A percentile compares a stretch with the other conserved stretches of the same genome.
Conservation (phyloP, 1,284 basidiomycete species). For the Mycosarcoma maydis region DNA sequence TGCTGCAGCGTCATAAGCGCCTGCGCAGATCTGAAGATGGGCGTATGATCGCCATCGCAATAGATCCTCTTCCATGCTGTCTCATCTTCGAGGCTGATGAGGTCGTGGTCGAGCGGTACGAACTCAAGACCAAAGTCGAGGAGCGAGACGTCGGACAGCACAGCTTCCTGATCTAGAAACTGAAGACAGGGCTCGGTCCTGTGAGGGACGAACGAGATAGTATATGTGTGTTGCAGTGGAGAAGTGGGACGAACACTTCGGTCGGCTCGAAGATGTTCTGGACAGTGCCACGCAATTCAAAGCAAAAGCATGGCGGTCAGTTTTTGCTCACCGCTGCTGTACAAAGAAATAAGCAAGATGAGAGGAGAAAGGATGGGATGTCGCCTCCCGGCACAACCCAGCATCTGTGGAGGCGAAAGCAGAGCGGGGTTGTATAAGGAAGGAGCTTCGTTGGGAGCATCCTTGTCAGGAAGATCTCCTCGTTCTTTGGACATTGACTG, state of each 20-base stretch:
- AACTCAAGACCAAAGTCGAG: slow-evolving; percentile 87
- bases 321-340: not conserved
- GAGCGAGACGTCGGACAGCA: slow-evolving; percentile 44
- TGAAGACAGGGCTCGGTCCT: slow-evolving; percentile 78
- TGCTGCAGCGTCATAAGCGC: slow-evolving; percentile 86
- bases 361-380: slow-evolving; percentile 10
- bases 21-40: slow-evolving; percentile 86
- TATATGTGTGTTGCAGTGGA: slow-evolving; percentile 78
- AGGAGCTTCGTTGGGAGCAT: slow-evolving; percentile 53
- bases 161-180: slow-evolving; percentile 43
- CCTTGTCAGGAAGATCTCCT: slow-evolving; percentile 54
- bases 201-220: slow-evolving; percentile 87
- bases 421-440: slow-evolving; percentile 49
- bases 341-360: not conserved
- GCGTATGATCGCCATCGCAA: slow-evolving; percentile 91
- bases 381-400: slow-evolving; percentile 54
- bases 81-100: slow-evolving; percentile 62
- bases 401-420: slow-evolving; percentile 40
- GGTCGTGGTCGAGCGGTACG: slow-evolving; percentile 87
- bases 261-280: slow-evolving; percentile 79
- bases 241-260: slow-evolving; percentile 44
- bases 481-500: slow-evolving; percentile 60
- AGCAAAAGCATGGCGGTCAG: slow-evolving; percentile 7
- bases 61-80: slow-evolving; percentile 48
- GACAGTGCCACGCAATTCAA: slow-evolving; percentile 1